Evolutionary conservation across 139 green algal genomes (phyloP).

Genomic region (Gonium pectorale): DNA sequence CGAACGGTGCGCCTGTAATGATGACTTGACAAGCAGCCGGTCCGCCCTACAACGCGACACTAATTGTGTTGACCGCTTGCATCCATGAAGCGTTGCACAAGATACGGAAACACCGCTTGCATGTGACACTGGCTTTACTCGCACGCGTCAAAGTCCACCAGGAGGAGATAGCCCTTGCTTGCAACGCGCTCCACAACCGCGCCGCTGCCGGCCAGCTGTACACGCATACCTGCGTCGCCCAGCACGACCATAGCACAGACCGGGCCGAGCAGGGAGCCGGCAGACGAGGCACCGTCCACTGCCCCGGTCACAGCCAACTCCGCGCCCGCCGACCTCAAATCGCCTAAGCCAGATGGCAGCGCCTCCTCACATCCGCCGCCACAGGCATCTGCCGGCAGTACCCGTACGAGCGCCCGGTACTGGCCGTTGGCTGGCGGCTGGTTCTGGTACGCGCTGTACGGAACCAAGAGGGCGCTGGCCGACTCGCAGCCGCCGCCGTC

Average conservation of each 20-base stretch:
- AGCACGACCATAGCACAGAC: neutral
- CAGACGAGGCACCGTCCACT: too few relatives aligned
- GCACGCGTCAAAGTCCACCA: constrained; percentile 37
- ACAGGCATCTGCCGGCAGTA: neutral
- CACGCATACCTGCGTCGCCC: neutral
- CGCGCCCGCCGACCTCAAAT: neutral
- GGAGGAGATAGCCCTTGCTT: neutral
- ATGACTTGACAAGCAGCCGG: too few relatives aligned
- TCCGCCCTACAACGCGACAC: too few relatives aligned
- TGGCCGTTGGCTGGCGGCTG: constrained; percentile 51
- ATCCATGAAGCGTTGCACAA: too few relatives aligned
- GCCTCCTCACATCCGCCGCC: neutral
- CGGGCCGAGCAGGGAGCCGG: too few relatives aligned
- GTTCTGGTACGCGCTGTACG: constrained; percentile 33
- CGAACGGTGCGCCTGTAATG: too few relatives aligned
- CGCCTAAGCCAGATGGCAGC: neutral
- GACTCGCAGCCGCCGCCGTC: too few relatives aligned
- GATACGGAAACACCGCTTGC: too few relatives aligned
- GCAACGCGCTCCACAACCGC: neutral
- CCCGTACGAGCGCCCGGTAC: constrained; percentile 41
- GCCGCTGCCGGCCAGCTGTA: neutral
- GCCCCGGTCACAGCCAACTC: neutral
- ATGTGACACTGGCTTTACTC: neutral
- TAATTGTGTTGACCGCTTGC: too few relatives aligned
- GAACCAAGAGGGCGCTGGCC: too few relatives aligned